Base-by-base conservation (phyloP, 345 rosid genomes). In the Excoecaria cochinchinensis region DNA sequence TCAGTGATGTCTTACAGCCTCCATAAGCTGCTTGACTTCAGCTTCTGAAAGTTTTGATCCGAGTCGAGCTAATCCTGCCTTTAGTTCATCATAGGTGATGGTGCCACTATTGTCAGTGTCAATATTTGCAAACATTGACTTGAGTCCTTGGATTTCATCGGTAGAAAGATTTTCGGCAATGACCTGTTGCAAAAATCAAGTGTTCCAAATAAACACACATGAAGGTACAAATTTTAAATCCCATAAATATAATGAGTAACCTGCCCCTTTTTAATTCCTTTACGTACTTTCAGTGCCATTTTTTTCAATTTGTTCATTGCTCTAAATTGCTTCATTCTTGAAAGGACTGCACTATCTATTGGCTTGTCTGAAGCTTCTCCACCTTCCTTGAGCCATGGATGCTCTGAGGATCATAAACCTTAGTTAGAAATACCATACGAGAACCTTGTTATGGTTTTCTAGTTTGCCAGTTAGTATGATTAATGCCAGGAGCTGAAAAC, bases 61-160 rank as follows among this genome's bases (percentile, higher is more conserved):
- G 58, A 85, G 88, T 52, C 81, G 76, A 75, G 86, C 79, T 74
- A 83, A 70, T 47, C 84, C 84, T 6, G 78, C 21, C 75, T 83
- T 83, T 48, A 85, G 74, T 72, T 85, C 86, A 48, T 85, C 86
- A 46, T 80, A 74, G 21, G 86, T 83, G 72, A 85, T 85, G 10
- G 86, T 81, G 63, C 86, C 88, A 72, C 86, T 85, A 17, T 83
- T 83, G 58, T 85, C 86, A 1, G 82, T 82, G 57, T 85, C 87
- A 42, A 82, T 79, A 78, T 82, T 79, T 55, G 76, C 74, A 61
- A 83, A 85, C 85, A 81, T 83, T 39, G 81, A 55, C 61, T 83
- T 85, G 3, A 81, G 78, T 67, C 86, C 86, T 81, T 78, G 80
- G 72, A 83, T 83, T 71, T 85, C 86, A 14, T 85, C 86, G 31